Percentiles rank a stretch among this genome's conserved stretches.
Evolutionary conservation across 441 rosid species (phyloP).

Genomic region (Raphanus hybrid): DNA sequence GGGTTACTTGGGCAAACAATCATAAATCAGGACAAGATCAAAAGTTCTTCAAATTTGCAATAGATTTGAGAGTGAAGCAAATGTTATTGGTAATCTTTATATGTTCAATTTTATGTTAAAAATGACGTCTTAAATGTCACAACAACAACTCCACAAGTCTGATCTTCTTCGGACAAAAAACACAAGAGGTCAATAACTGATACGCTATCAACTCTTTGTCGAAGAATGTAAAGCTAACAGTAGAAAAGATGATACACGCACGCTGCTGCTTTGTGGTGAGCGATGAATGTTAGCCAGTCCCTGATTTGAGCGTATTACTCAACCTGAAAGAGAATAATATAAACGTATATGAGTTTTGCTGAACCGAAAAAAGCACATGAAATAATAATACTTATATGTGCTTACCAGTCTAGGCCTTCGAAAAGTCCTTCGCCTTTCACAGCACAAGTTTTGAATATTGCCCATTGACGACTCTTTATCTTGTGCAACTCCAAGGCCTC

Average conservation of each 20-base stretch:
- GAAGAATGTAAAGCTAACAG: slow-evolving; percentile 30
- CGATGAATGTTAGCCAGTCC: slow-evolving; percentile 48
- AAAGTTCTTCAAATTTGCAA: not conserved
- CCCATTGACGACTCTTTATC: slow-evolving; percentile 69
- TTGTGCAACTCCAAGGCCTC: slow-evolving; percentile 74
- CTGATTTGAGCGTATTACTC: slow-evolving; percentile 72
- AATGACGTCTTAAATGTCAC: slow-evolving; percentile 7
- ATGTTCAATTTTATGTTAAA: slow-evolving; percentile 13
- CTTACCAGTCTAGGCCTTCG: slow-evolving; percentile 76
- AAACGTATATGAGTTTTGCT: not conserved
- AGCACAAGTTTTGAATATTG: slow-evolving; percentile 73
- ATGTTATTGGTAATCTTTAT: slow-evolving; percentile 3
- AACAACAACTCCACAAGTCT: slow-evolving; percentile 12
- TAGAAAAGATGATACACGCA: slow-evolving; percentile 26
- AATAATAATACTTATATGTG: not conserved
- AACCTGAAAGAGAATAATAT: slow-evolving; percentile 50
- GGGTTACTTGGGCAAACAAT: slow-evolving; percentile 22
- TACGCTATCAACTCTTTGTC: not conserved
- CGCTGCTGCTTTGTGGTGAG: slow-evolving; percentile 21
- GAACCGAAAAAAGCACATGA: not conserved
- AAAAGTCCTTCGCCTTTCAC: slow-evolving; percentile 71
- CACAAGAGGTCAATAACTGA: not conserved
- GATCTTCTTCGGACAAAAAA: not conserved
- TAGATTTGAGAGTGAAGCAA: not conserved
- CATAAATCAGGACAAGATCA: slow-evolving; percentile 30